Base-by-base conservation (phyloP, 495 filamentous ascomycete species). In the Neurospora tetrasperma region DNA sequence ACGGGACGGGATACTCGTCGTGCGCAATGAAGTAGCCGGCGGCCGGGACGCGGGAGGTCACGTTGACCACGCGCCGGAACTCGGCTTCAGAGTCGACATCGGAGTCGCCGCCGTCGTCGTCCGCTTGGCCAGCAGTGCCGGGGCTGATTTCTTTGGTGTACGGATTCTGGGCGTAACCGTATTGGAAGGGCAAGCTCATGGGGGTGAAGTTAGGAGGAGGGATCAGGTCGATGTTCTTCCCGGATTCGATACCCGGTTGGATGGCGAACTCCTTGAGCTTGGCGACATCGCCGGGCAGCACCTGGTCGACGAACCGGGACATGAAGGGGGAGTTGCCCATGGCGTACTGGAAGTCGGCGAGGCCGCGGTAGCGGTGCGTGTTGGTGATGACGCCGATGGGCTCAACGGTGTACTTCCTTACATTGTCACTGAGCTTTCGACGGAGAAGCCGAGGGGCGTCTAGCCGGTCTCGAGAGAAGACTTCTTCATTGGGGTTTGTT, bases 331-430 rank as follows among this genome's bases (percentile, higher is more conserved):
- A 88, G 2, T 83, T 79, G 4, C 84, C 82, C 5, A 89, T 88
- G 10, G 91, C 88, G 72, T 89, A 92, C 72, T 94, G 92, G 77
- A 94, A 96, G 78, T 98, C 94, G 46, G 85, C 79, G 1, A 87
- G 73, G 39, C 85, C 85, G 81, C 96, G 88, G 80, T 96, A 98
- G 31, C 95, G 89, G 85, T 98, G 94, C 10, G 93, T 95, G 54
- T 90, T 87, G 41, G 88, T 85, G 70, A 99, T 87, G 41, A 87
- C 82, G 2, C 93, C 96, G 3, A 96, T 84, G 10, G 89, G 84
- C 76, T 94, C 89, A 69, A 94, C 84, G 7, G 82, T 82, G 79
- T 96, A 96, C 23, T 83, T 88, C 0, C 84, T 87, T 0, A 86
- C 79, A 78, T 93, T 95, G 80, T 94, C 93, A 70, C 84, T 84